Conservation (phyloP, 2,329 filamentous ascomycete species). For the Colletotrichum filicis region DNA sequence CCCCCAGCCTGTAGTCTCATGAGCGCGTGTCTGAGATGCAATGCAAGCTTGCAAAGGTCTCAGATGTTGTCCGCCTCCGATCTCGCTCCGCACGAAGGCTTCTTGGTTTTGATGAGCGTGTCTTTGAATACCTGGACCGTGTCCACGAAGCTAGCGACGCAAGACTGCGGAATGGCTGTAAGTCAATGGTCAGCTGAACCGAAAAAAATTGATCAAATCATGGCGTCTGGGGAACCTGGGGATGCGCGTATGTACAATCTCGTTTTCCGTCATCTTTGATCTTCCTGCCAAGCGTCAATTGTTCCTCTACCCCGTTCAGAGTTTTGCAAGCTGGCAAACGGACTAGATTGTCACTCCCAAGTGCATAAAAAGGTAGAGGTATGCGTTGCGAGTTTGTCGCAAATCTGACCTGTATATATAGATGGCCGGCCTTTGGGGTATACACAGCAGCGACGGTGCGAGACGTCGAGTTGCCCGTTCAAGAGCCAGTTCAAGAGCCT, state of each 20-base stretch:
- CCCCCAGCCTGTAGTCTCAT: neutral
- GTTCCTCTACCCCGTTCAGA: neutral
- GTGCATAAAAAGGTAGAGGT: neutral
- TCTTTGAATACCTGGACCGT: constrained; percentile 1
- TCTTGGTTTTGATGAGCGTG: constrained; percentile 5
- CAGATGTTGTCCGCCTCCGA: constrained; percentile 18
- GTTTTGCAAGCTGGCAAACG: neutral
- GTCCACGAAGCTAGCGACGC: constrained; percentile 1
- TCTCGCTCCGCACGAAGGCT: neutral
- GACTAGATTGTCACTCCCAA: neutral
- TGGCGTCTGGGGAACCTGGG: neutral
- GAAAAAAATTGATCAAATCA: neutral
- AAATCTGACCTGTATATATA: neutral
- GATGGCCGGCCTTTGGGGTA: neutral
- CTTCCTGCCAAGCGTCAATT: neutral
- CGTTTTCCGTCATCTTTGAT: neutral
- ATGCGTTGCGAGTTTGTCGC: neutral
- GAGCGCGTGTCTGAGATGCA: constrained; percentile 19
- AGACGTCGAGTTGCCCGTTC: neutral
- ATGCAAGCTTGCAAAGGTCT: constrained; percentile 15
- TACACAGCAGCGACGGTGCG: neutral
- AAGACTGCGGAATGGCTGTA: neutral
- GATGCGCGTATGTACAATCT: constrained; percentile 8
- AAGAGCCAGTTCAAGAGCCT: neutral
- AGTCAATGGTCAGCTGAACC: neutral